Evolutionary conservation across 1,284 basidiomycete genomes (phyloP), one percentile per base, ranked within the genome.

Genomic region (Ganoderma leucocontextum): DNA sequence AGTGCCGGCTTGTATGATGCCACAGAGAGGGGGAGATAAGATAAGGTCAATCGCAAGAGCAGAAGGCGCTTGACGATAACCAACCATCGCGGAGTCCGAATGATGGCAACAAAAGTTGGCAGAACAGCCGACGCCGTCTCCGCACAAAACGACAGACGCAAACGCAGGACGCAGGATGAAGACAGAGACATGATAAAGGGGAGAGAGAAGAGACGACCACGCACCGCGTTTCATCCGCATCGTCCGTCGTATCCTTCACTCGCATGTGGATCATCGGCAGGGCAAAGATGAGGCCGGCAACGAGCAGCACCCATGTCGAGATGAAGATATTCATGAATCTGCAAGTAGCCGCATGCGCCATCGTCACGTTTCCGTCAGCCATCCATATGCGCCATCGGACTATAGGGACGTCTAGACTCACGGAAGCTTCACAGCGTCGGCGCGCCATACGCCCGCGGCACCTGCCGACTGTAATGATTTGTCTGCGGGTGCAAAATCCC

Each of bases 251-350:
- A 55, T 84, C 79, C 63, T 78, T 78, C 19, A 84, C 82, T 19
- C 83, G 80, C 73, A 79, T 77, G 71, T 82, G 78, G 55, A 85
- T 81, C 83, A 85, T 84, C n/a, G 83, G 83, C n/a, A 84, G 75
- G 4, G 82, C 81, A 63, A 80, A 82, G 63, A 84, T 59, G 15
- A 85, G 78, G 8, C 83, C 83, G 0, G 76, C 82, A 44, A 80
- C 78, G 60, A 84, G 80, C 6, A 84, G 78, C 1, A 75, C 79
- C 83, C 83, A 84, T 7, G 83, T 84, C 39, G 82, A 83, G 65
- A 80, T 73, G 72, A 84, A 83, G 49, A 84, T 79, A 73, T 80
- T 83, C 82, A 83, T 82, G 71, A 77, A 83, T 58, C 82, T 82
- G 69, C 13, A 41, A 35, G 63, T 12, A 12, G 36, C 33, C 44